A percentile compares a stretch with the other conserved stretches of the same genome.
Evolutionary conservation across 2,329 filamentous ascomycete species (phyloP).

Genomic region (Pestalotiopsis fici): DNA sequence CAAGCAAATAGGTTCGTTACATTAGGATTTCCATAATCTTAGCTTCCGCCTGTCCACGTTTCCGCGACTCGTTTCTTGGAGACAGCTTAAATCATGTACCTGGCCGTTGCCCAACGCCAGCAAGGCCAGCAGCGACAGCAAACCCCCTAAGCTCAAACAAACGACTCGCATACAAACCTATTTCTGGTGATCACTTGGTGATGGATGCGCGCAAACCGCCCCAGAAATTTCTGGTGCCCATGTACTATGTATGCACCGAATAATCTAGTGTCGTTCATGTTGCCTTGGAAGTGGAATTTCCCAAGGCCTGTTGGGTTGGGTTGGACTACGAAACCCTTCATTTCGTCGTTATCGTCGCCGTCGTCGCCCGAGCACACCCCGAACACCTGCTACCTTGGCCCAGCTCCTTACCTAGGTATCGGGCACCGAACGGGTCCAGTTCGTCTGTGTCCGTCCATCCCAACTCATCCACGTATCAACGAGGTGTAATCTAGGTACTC

Average conservation of each 20-base stretch:
- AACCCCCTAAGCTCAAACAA: not conserved
- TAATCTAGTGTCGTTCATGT: not conserved
- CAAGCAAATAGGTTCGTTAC: not conserved
- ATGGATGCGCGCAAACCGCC: too few relatives aligned
- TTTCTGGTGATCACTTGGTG: not conserved
- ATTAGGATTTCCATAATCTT: not conserved
- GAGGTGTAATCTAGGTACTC: not conserved
- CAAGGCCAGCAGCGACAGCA: not conserved
- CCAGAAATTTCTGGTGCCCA: not conserved
- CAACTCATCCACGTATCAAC: not conserved
- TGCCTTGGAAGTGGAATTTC: not conserved
- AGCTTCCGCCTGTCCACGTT: not conserved
- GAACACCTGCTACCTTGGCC: not conserved
- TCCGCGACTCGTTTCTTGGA: slow-evolving; percentile 1
- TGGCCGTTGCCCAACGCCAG: not conserved
- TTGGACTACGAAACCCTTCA: not conserved
- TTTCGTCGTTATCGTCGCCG: not conserved
- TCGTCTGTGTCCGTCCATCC: not conserved
- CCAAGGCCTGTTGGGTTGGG: not conserved
- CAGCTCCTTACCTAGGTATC: not conserved
- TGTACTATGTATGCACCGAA: too few relatives aligned
- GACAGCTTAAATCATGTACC: not conserved
- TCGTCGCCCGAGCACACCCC: slow-evolving; percentile 8
- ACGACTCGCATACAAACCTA: slow-evolving; percentile 2
- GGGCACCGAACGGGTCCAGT: slow-evolving; percentile 1